Percentiles rank a stretch among this genome's conserved stretches.
These are phyloP conservation scores for Rhododendron williamsianum DNA, from an alignment of 148 eudicot species.

Conservation along the genomic window DNA sequence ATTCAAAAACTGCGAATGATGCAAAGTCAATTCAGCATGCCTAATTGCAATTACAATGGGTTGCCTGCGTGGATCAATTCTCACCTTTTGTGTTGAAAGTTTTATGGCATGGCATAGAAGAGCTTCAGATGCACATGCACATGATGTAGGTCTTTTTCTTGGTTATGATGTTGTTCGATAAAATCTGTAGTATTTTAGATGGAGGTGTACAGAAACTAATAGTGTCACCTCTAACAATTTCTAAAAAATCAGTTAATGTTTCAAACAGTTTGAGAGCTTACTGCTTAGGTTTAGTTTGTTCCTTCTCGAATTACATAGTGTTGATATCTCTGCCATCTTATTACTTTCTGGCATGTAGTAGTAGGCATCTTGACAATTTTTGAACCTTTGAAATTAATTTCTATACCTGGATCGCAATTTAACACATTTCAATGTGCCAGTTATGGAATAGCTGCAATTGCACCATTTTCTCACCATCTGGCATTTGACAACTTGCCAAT, in stretches of 20 bases:
- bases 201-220: not conserved
- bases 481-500: constrained; percentile 88
- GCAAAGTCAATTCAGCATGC: not conserved
- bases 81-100: not conserved
- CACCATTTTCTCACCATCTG: constrained; percentile 94
- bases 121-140: not conserved
- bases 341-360: not conserved
- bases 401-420: not conserved
- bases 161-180: not conserved
- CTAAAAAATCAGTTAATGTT: not conserved
- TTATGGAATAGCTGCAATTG: constrained; percentile 91
- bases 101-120: not conserved
- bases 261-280: not conserved
- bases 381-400: not conserved
- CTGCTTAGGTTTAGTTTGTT: not conserved
- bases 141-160: not conserved
- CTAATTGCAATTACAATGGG: not conserved
- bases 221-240: not conserved
- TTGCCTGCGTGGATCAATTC: not conserved
- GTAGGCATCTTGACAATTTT: not conserved
- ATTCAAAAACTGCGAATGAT: not conserved
- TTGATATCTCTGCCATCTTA: not conserved
- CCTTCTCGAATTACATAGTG: not conserved
- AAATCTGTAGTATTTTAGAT: not conserved
- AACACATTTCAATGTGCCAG: constrained; percentile 29